These are phyloP conservation scores for Zygosaccharomyces sapae DNA, from an alignment of 1,139 yeast species.

Conservation along the genomic window DNA sequence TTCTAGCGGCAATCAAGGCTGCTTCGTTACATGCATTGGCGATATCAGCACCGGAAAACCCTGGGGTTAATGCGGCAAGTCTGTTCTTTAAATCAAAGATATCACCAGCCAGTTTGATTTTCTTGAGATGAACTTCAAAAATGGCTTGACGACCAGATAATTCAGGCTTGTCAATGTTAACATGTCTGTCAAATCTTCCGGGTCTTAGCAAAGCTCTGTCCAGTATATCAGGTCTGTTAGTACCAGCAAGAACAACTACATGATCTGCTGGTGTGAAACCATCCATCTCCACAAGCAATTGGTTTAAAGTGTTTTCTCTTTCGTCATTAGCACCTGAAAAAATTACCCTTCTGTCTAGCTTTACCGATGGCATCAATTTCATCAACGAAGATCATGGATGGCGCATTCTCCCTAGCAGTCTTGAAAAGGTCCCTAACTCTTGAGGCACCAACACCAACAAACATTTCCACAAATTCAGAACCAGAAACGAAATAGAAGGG, in stretches of 20 bases:
- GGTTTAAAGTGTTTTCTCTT: slow-evolving; percentile 75
- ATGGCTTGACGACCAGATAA: slow-evolving; percentile 74
- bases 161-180: slow-evolving; percentile 70
- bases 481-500: slow-evolving; percentile 79
- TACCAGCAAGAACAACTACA: slow-evolving; percentile 78
- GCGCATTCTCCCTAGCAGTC: slow-evolving; percentile 76
- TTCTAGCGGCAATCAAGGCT: slow-evolving; percentile 75
- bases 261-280: slow-evolving; percentile 73
- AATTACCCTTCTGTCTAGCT: slow-evolving; percentile 60
- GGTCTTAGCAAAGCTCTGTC: slow-evolving; percentile 78
- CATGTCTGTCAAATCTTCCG: slow-evolving; percentile 78
- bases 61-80: slow-evolving; percentile 75
- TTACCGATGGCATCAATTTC: slow-evolving; percentile 86
- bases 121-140: slow-evolving; percentile 63
- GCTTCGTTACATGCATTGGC: slow-evolving; percentile 83
- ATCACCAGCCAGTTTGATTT: slow-evolving; percentile 53
- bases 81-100: slow-evolving; percentile 62
- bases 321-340: slow-evolving; percentile 73
- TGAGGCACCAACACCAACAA: slow-evolving; percentile 80
- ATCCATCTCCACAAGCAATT: slow-evolving; percentile 79
- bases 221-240: slow-evolving; percentile 73
- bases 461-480: slow-evolving; percentile 77
- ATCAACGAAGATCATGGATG: slow-evolving; percentile 74
- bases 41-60: slow-evolving; percentile 82
- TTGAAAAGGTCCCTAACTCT: slow-evolving; percentile 77